These are phyloP conservation scores for Linanthus parryae DNA, from an alignment of 148 eudicot species.

Conservation along the genomic window DNA sequence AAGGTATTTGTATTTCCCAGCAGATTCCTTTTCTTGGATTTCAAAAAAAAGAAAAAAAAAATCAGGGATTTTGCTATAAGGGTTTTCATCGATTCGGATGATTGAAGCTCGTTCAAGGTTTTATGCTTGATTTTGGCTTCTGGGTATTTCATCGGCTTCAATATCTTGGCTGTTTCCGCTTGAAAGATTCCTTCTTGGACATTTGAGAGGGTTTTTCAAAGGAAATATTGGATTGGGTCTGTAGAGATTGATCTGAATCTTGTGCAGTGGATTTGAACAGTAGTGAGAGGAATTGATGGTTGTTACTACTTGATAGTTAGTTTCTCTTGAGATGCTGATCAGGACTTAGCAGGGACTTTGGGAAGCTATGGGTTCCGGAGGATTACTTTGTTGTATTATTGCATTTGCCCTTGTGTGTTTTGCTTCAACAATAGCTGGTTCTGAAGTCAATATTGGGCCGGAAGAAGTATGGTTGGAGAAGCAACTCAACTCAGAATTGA, in stretches of 20 bases:
- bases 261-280: no score
- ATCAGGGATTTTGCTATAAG: no score
- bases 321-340: conserved; percentile 17
- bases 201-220: conserved; percentile 5
- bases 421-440: conserved; percentile 24
- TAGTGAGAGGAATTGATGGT: no score
- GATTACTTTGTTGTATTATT: conserved; percentile 28
- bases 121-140: conserved; percentile 1
- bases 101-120: conserved; percentile 12
- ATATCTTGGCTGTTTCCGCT: conserved; percentile 3
- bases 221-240: conserved; percentile 14
- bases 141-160: conserved; percentile 8
- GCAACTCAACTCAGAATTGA: conserved; percentile 29
- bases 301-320: no score
- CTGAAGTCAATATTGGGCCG: conserved; percentile 31
- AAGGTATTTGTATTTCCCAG: conserved; percentile 1
- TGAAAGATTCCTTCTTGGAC: conserved; percentile 13
- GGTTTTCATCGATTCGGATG: conserved; percentile 5
- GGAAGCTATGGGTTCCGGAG: conserved; percentile 37
- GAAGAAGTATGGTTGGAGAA: conserved; percentile 26
- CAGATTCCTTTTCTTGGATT: conserved; percentile 3
- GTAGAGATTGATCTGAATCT: background rate
- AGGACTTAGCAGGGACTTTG: conserved; percentile 44
- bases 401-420: conserved; percentile 37
- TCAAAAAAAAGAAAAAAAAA: no score